phyloP scores from a whole-genome alignment of 345 rosid species.

The Eucalyptus regnans region DNA sequence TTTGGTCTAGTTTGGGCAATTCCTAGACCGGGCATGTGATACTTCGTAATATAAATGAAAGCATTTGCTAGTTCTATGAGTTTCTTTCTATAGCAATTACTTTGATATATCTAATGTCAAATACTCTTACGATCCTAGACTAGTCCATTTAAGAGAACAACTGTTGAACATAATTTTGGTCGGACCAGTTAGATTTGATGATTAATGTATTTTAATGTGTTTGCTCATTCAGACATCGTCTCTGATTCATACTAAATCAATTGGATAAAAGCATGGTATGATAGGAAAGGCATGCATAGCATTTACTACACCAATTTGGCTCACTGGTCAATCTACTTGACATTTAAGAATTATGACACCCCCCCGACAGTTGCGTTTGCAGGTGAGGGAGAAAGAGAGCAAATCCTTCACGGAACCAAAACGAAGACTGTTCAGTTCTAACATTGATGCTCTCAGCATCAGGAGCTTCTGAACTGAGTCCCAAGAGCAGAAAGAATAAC shows the following conservation, averaged over 20 bases:
- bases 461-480: background rate
- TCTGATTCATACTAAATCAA: background rate
- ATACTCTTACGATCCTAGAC: background rate
- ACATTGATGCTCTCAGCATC: background rate
- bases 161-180: background rate
- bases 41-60: background rate
- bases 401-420: background rate
- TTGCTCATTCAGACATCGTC: background rate
- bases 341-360: background rate
- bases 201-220: background rate
- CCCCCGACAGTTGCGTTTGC: background rate
- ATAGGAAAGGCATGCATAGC: background rate
- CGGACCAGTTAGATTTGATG: no score
- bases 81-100: background rate
- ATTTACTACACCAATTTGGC: background rate
- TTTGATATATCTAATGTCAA: background rate
- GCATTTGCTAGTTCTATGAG: background rate
- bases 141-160: background rate
- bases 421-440: background rate
- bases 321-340: background rate
- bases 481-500: background rate
- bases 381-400: background rate
- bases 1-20: no score
- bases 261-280: background rate
- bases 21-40: accelerated